Evolutionary conservation across 1,284 basidiomycete genomes (phyloP), one percentile per base, ranked within the genome.

Genomic region (Peniophora sp.): DNA sequence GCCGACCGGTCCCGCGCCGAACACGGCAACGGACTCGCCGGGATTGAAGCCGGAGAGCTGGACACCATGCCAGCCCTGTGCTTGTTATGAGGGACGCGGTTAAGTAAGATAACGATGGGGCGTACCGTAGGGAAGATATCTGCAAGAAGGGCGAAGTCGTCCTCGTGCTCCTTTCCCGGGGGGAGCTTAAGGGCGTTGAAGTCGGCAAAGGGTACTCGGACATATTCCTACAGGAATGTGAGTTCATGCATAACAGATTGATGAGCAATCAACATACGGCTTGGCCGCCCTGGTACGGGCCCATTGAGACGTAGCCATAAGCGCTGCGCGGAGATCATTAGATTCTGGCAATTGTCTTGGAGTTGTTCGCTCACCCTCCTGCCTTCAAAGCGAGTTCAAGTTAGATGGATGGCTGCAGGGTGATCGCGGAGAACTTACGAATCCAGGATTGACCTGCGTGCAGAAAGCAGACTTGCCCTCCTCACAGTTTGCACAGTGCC

Each of bases 61-160:
- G 10, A 77, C 71, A 41, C 75, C 75, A 55, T 78, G 76, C 75
- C 75, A 78, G 35, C 76, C 75, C 71, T 76, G 52, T n/a, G 2
- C 48, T 36, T 10, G 34, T n/a, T 36, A 36, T 36, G 34, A 36
- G 34, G 10, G 19, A 41, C 16, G 38, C 8, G 16, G 19, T 8
- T 20, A n/a, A n/a, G 38, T 41, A 16, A 17, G 8, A 8, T 8
- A 20, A n/a, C 27, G 27, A 20, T 20, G 16, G 8, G 19, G 52
- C 67, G 49, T 49, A 73, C 74, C 2, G 75, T 78, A 22, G 75
- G 75, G 65, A 78, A 78, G 47, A 77, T 76, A 57, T 77, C 77
- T 14, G 76, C 74, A 5, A 79, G 64, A 24, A 77, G 58, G 1
- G 74, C 73, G 58, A 79, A 79, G 53, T 78, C 77, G n/a, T 72